Base-by-base conservation (phyloP, 2,329 filamentous ascomycete genomes). In the Cladophialophora psammophila region DNA sequence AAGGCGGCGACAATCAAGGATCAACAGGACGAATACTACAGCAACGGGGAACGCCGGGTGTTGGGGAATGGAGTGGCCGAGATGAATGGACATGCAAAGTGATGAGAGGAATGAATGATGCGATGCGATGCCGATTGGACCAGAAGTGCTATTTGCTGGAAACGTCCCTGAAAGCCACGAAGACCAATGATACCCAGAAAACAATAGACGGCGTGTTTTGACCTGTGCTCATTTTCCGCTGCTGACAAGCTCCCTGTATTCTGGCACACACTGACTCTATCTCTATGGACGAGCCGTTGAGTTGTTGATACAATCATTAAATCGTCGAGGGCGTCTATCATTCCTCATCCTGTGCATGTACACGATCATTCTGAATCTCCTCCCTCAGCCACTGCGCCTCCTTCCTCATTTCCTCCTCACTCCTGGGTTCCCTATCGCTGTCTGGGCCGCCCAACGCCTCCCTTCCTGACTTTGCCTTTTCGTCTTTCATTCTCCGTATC, bases 321-420 rank as follows among this genome's bases (percentile, higher is more conserved):
- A 26, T 63, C 13, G 38, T 26, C 9, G 18, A 8, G 34, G 45
- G 26, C 34, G 57, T 60, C 61, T 55, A 12, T 50, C 45, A 50
- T 12, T 20, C 45, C 32, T 66, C 67, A 40, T 64, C 65, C 58
- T 60, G 65, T 18, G 42, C 52, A 9, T 69, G 54, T 52, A 36
- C 31, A 72, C 69, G 75, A 71, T 79, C 77, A 61, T 76, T 83
- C 69, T 79, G 80, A 78, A 87, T 84, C 77, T 86, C 83, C 55
- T 76, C 75, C 64, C 85, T 86, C 74, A 94, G 88, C 81, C 85
- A 82, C 72, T 85, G 83, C 9, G 93, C 93, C 83, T 97, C 94
- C 9, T 83, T 83, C 69, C 84, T 82, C 94, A 98, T 97, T 75
- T 92, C 91, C 73, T 88, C 88, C 77, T 86, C 85, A 26, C 80